Conservation (phyloP, 805 yeast genomes). For the Gaillardinia entomophila region DNA sequence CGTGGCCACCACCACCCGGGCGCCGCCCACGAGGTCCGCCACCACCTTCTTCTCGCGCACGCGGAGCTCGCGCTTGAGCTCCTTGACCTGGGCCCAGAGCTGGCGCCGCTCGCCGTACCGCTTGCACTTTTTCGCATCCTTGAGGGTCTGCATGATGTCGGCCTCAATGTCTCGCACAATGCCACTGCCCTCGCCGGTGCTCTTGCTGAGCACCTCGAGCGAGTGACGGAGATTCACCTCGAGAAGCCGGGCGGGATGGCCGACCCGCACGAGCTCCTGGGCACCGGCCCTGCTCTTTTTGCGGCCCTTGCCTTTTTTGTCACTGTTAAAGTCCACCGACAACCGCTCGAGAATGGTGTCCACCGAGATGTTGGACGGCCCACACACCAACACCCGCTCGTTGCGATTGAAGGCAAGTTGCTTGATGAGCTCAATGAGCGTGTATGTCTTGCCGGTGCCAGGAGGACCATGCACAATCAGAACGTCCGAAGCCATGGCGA, state of each 20-base stretch:
- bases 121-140: slow-evolving; percentile 54
- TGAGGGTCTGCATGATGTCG: slow-evolving; percentile 63
- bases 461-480: slow-evolving; percentile 74
- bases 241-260: slow-evolving; percentile 87
- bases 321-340: slow-evolving; percentile 21
- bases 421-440: slow-evolving; percentile 73
- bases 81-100: slow-evolving; percentile 64
- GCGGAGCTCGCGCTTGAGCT: slow-evolving; percentile 63
- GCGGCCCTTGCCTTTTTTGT: slow-evolving; percentile 22
- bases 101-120: slow-evolving; percentile 58
- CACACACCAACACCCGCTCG: slow-evolving; percentile 74
- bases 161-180: slow-evolving; percentile 61
- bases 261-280: slow-evolving; percentile 65
- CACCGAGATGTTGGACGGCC: slow-evolving; percentile 89
- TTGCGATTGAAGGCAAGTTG: slow-evolving; percentile 49
- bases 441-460: slow-evolving; percentile 80
- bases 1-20: slow-evolving; percentile 75
- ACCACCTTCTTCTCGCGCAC: slow-evolving; percentile 60
- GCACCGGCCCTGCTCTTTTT: slow-evolving; percentile 18
- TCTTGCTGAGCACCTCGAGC: slow-evolving; percentile 62
- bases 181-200: slow-evolving; percentile 43
- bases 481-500: slow-evolving; percentile 56
- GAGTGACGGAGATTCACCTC: slow-evolving; percentile 62
- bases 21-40: slow-evolving; percentile 48
- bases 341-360: slow-evolving; percentile 86